Evolutionary conservation across 768 basidiomycete species (phyloP).

Genomic region (Asterophora parasitica): DNA sequence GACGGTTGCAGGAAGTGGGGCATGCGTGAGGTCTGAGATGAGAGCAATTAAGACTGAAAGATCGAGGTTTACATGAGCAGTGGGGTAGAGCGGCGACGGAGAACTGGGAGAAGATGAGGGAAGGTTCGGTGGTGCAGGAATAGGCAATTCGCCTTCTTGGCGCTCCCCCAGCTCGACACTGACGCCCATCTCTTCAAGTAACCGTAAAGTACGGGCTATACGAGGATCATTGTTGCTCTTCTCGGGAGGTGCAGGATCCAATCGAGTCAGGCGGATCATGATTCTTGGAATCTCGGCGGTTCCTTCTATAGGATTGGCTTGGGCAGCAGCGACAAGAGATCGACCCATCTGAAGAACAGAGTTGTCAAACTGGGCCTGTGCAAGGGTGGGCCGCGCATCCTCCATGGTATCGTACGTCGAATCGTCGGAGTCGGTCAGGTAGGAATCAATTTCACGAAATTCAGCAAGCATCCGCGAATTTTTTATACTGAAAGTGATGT

Average conservation of each 20-base stretch:
- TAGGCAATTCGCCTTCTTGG: constrained; percentile 21
- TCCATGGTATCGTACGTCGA: constrained; percentile 50
- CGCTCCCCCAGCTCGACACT: constrained; percentile 64
- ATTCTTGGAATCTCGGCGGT: constrained; percentile 38
- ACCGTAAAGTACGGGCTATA: constrained; percentile 53
- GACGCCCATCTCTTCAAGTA: constrained; percentile 58
- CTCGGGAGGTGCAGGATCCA: constrained; percentile 40
- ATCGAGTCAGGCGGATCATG: constrained; percentile 65
- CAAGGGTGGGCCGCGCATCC: constrained; percentile 40
- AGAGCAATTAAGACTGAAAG: constrained; percentile 82
- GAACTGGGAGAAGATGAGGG: constrained; percentile 12
- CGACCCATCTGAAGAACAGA: constrained; percentile 68
- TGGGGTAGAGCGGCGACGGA: constrained; percentile 37
- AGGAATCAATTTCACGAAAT: constrained; percentile 82
- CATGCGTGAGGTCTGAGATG: constrained; percentile 77
- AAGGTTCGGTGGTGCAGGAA: constrained; percentile 2
- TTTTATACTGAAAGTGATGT: constrained; percentile 51
- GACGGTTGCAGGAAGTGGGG: constrained; percentile 50
- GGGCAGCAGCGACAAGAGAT: constrained; percentile 60
- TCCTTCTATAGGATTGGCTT: constrained; percentile 46
- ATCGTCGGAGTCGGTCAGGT: constrained; percentile 55
- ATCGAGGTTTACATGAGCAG: constrained; percentile 69
- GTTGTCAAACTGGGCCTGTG: constrained; percentile 59
- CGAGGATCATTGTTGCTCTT: constrained; percentile 42
- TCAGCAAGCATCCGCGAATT: constrained; percentile 74